Percentiles rank a stretch among this genome's conserved stretches.
Conservation (phyloP, 306 rosid species). For the Elaeagnus macrophylla region DNA sequence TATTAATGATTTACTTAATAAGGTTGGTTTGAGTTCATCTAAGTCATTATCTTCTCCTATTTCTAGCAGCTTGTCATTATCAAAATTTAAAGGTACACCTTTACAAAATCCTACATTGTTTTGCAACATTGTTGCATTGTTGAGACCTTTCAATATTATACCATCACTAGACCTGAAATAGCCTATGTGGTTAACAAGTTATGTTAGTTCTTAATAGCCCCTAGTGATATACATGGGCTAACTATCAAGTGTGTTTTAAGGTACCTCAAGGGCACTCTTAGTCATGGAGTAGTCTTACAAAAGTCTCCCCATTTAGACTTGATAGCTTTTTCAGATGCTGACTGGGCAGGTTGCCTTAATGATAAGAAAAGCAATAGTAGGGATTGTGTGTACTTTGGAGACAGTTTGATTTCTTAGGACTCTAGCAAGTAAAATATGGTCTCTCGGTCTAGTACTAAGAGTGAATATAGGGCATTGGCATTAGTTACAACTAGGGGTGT, state of each 20-base stretch:
- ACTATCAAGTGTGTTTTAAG: not conserved
- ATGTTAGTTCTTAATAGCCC: not conserved
- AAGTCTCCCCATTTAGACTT: not conserved
- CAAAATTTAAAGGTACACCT: not conserved
- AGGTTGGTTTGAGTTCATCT: not conserved
- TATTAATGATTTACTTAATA: not conserved
- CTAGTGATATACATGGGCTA: not conserved
- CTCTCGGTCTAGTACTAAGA: not conserved
- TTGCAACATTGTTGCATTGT: not conserved
- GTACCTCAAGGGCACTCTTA: not conserved
- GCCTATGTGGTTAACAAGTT: not conserved
- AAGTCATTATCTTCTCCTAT: not conserved
- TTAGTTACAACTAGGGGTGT: not conserved
- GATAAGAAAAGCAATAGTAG: not conserved
- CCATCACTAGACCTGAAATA: not conserved
- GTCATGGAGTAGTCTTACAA: too few relatives aligned
- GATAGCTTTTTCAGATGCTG: not conserved
- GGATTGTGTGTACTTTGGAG: not conserved
- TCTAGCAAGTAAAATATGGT: not conserved
- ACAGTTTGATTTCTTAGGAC: not conserved
- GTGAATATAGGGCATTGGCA: not conserved
- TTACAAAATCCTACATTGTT: not conserved
- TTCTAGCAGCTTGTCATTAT: not conserved
- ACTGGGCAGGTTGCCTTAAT: not conserved
- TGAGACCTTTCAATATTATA: not conserved